A percentile compares a stretch with the other conserved stretches of the same genome.
These are phyloP conservation scores for Chrysanthemum lavandulifolium DNA, from an alignment of 129 eudicot species.

Conservation along the genomic window DNA sequence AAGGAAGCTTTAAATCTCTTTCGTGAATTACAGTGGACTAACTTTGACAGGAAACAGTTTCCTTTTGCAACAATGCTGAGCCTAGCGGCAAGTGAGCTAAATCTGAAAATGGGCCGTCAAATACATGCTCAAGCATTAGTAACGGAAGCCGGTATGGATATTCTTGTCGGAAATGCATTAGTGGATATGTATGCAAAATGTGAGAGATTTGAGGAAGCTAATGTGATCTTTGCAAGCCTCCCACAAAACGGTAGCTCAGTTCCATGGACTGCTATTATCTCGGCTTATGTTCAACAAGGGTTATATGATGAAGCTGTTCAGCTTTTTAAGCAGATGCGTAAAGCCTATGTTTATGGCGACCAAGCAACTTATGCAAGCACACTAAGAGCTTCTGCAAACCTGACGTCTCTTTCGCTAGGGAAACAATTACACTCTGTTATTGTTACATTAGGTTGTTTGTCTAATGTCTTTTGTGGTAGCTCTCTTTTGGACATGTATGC, in stretches of 20 bases:
- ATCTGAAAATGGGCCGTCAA: constrained; percentile 60
- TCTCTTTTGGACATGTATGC: constrained; percentile 84
- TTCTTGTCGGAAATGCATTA: constrained; percentile 59
- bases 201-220: constrained; percentile 62
- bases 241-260: constrained; percentile 40
- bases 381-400: constrained; percentile 60
- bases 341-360: constrained; percentile 47
- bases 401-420: constrained; percentile 69
- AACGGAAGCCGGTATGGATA: constrained; percentile 49
- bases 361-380: constrained; percentile 82
- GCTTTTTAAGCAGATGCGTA: constrained; percentile 62
- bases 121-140: constrained; percentile 64
- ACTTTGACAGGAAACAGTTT: constrained; percentile 49
- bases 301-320: constrained; percentile 61
- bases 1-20: constrained; percentile 57
- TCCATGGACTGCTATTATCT: constrained; percentile 87
- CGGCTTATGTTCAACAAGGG: constrained; percentile 65
- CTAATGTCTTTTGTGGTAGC: constrained; percentile 71
- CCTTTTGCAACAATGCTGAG: constrained; percentile 87
- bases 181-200: constrained; percentile 95
- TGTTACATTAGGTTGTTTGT: constrained; percentile 53
- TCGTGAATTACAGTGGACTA: constrained; percentile 45
- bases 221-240: constrained; percentile 44
- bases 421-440: constrained; percentile 68
- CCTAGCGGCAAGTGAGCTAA: constrained; percentile 49